Percentiles rank a stretch among this genome's conserved stretches.
These are phyloP conservation scores for Chytridiales sp. DNA, from an alignment of 371 early-diverging fungal species.

Conservation along the genomic window DNA sequence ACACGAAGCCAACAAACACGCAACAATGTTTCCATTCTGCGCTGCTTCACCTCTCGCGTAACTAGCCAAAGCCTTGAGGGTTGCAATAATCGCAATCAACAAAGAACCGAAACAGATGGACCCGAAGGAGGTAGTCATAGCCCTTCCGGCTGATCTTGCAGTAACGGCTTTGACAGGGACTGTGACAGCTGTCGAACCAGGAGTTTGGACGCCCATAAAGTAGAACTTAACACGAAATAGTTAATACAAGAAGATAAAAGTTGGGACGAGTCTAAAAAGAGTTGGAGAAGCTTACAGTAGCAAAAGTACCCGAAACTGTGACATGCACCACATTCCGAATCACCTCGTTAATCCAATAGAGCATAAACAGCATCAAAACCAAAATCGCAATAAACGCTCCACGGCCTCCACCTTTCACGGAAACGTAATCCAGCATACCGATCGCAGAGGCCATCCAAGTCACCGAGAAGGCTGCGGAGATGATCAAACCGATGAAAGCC, in stretches of 20 bases:
- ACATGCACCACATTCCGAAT: slow-evolving; percentile 46
- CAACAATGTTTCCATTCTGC: slow-evolving; percentile 10
- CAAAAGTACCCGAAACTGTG: slow-evolving; percentile 46
- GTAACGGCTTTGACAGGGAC: slow-evolving; percentile 55
- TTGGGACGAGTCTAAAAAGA: not conserved
- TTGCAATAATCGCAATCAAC: slow-evolving; percentile 76
- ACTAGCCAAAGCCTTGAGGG: slow-evolving; percentile 51
- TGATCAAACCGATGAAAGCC: slow-evolving; percentile 4
- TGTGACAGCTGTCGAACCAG: slow-evolving; percentile 2
- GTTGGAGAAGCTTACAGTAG: slow-evolving; percentile 19
- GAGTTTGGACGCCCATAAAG: slow-evolving; percentile 14
- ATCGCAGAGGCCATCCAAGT: slow-evolving; percentile 6
- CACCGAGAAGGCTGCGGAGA: slow-evolving; percentile 1
- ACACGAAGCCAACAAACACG: not conserved
- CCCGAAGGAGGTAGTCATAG: slow-evolving; percentile 89
- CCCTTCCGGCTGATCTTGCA: slow-evolving; percentile 67
- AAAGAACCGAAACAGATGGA: slow-evolving; percentile 90
- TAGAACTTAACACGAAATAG: slow-evolving; percentile 1
- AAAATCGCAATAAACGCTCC: slow-evolving; percentile 2
- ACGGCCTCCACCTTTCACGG: not conserved
- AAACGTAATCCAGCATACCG: slow-evolving; percentile 1
- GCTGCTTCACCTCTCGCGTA: not conserved
- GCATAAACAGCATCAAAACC: slow-evolving; percentile 20
- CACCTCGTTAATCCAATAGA: slow-evolving; percentile 47
- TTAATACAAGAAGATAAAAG: not conserved